Evolutionary conservation across 352 stramenopile genomes (phyloP).

Genomic region (Phytophthora lateralis): DNA sequence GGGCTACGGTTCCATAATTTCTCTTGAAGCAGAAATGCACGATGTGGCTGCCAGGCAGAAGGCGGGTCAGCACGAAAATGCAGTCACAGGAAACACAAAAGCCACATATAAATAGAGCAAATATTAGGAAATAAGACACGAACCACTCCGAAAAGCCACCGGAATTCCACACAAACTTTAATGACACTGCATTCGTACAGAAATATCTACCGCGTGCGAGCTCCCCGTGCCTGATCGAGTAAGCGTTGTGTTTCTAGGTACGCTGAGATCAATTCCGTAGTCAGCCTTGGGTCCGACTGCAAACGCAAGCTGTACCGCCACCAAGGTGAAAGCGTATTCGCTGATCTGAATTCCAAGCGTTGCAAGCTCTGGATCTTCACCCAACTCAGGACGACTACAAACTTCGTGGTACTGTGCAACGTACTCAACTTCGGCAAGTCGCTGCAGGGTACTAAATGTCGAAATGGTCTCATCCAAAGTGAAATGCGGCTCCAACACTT

Average conservation of each 20-base stretch:
- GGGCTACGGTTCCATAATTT: constrained; percentile 14
- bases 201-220: neutral
- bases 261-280: constrained; percentile 5
- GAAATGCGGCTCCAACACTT: constrained; percentile 6
- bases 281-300: constrained; percentile 2
- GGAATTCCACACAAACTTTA: neutral
- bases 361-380: constrained; percentile 1
- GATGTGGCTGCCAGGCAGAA: neutral
- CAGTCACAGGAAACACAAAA: neutral
- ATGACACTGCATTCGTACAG: neutral
- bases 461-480: constrained; percentile 3
- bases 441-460: constrained; percentile 2
- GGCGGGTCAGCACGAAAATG: neutral
- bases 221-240: neutral
- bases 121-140: neutral
- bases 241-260: neutral
- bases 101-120: neutral
- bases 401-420: too few relatives aligned
- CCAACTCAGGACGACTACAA: neutral
- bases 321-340: neutral
- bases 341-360: neutral
- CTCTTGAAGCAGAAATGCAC: constrained; percentile 1
- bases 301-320: neutral
- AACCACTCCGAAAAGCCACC: neutral
- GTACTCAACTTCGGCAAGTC: neutral